Conservation (phyloP, 1,139 yeast genomes). For the Hansenula sp. region DNA sequence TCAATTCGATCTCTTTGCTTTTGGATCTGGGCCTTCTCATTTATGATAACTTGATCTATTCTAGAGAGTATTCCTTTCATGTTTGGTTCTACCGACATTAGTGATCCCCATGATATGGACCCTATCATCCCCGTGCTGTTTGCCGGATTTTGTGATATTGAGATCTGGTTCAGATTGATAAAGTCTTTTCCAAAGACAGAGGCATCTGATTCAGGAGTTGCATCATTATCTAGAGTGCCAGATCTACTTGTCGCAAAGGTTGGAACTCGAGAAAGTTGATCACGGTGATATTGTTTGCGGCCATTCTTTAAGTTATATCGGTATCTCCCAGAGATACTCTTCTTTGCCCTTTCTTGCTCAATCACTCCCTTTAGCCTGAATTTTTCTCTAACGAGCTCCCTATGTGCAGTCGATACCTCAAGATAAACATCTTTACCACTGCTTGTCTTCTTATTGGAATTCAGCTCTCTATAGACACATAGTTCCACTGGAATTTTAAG, state of each 20-base stretch:
- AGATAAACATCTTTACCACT: not conserved
- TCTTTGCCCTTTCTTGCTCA: not conserved
- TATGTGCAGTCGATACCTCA: not conserved
- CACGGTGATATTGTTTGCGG: not conserved
- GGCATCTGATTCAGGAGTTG: no score
- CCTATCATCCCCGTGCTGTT: not conserved
- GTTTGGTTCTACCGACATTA: not conserved
- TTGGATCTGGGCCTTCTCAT: not conserved
- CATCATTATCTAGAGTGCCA: no score
- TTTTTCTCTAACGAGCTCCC: not conserved
- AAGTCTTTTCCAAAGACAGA: no score
- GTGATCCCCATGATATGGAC: not conserved
- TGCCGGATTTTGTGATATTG: not conserved
- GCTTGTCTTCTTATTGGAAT: not conserved
- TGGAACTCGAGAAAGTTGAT: no score
- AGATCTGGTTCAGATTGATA: not conserved
- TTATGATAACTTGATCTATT: not conserved
- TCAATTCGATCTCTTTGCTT: not conserved
- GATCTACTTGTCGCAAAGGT: no score
- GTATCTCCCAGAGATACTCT: not conserved
- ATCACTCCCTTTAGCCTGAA: not conserved
- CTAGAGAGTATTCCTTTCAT: not conserved
- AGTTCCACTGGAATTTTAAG: not conserved
- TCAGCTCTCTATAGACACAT: not conserved
- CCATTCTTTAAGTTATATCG: not conserved